Evolutionary conservation across 1,284 basidiomycete species (phyloP).

Genomic region (Microbotryum lychnidis-dioicae): DNA sequence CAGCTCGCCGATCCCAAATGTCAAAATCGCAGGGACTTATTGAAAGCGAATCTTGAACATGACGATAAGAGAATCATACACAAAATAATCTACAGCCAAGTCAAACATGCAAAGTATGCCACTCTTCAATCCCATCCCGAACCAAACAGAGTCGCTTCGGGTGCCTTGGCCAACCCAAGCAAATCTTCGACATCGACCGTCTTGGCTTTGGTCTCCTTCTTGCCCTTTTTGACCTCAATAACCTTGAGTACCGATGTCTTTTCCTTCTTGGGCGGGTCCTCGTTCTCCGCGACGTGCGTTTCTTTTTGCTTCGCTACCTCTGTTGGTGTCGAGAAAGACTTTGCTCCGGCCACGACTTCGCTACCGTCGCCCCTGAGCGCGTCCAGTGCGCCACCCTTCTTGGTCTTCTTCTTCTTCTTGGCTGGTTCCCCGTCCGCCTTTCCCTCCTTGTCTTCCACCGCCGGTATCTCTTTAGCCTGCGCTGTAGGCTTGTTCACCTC

Average conservation of each 20-base stretch:
- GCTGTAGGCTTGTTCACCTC: background rate
- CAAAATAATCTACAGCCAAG: no score
- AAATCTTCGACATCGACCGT: conserved; percentile 17
- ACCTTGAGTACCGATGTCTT: conserved; percentile 12
- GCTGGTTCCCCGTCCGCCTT: background rate
- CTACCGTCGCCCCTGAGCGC: conserved; percentile 10
- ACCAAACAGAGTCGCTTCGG: conserved; percentile 6
- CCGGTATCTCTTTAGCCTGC: background rate
- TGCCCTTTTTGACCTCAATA: background rate
- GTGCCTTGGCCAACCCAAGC: conserved; percentile 10
- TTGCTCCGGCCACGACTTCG: background rate
- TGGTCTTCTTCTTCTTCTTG: conserved; percentile 9
- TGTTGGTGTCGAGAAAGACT: background rate
- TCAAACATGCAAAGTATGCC: background rate
- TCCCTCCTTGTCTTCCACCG: conserved; percentile 5
- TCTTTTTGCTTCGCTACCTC: conserved; percentile 6
- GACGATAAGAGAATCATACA: no score
- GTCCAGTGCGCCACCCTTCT: conserved; percentile 15
- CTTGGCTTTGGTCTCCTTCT: background rate
- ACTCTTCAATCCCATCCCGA: conserved; percentile 16
- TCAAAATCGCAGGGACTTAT: no score
- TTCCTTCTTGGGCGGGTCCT: conserved; percentile 5
- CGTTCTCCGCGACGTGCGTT: conserved; percentile 13
- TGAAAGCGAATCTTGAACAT: no score
- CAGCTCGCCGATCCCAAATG: no score